Evolutionary conservation across 768 basidiomycete species (phyloP), one percentile per base, ranked within the genome.

Genomic region (Termitomyces heimii): DNA sequence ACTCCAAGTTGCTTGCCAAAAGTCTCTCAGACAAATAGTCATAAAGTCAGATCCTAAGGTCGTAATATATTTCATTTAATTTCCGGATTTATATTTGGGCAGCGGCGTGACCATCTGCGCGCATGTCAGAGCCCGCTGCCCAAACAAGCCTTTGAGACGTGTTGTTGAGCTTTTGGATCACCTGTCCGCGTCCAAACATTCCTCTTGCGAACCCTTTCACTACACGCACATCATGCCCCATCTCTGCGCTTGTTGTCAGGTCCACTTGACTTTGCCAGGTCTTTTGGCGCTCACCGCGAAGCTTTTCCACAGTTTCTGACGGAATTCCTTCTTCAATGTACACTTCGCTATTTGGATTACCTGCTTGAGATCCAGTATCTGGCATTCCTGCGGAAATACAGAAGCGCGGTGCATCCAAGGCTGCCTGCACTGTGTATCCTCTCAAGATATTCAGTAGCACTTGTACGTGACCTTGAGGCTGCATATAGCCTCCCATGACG

Each of bases 381-480:
- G 91, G 88, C 55, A 79, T 80, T 26, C 89, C 90, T 18, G 92
- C 83, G 14, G 93, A 94, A 57, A 98, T 98, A 68, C 95, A 98
- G 75, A 98, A 97, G 14, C 96, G 85, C 9, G 95, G 96, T 0
- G 94, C 89, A 71, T 98, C 96, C 37, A 99, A 82, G 14, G 94
- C 91, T 3, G 91, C 84, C 72, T 99, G 97, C 0, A 85, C 81
- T 2, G 86, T 89, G 69, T 84, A 92, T 2, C 95, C 95, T 46
- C 94, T 82, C 28, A 98, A 79, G 52, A 97, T 81, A 67, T 94
- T 97, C 29, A 98, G 72, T 26, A 98, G 77, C 7, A 98, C 94
- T 71, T 99, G 97, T 4, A 98, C 82, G 63, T 98, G 96, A 0
- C 97, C 95, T 78, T 96, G 94, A 1, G 96, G 96, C 83, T 97